Conservation (phyloP, 257 asterid species). For the Verbena officinalis region DNA sequence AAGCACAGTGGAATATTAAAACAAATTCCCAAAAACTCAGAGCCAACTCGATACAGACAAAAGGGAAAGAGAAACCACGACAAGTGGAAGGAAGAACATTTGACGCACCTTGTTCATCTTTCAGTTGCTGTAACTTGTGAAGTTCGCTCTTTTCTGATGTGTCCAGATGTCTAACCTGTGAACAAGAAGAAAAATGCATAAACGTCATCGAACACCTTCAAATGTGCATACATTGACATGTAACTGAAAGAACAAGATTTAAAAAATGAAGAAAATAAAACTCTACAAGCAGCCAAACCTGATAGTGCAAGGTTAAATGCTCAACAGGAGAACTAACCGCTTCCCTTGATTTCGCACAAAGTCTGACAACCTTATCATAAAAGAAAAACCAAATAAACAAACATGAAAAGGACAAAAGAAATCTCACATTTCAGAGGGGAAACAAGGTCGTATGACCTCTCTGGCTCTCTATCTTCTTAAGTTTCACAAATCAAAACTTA, state of each 20-base stretch:
- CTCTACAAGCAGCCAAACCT: constrained; percentile 49
- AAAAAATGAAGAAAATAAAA: background rate
- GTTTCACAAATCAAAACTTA: no score
- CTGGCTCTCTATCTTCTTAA: background rate
- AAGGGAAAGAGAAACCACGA: background rate
- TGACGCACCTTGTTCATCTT: constrained; percentile 92
- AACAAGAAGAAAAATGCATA: constrained; percentile 3
- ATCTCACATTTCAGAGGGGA: constrained; percentile 14
- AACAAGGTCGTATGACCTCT: background rate
- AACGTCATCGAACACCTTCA: constrained; percentile 1
- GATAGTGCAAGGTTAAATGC: constrained; percentile 96
- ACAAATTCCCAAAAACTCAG: background rate
- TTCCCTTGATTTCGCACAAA: constrained; percentile 98
- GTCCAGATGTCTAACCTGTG: constrained; percentile 97
- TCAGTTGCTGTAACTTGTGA: constrained; percentile 92
- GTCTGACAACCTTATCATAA: constrained; percentile 79
- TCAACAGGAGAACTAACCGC: constrained; percentile 99
- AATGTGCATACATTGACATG: background rate
- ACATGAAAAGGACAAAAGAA: constrained; percentile 1
- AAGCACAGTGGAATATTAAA: background rate
- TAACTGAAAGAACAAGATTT: background rate
- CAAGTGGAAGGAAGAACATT: background rate
- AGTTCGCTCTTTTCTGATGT: constrained; percentile 99
- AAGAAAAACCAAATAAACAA: constrained; percentile 5
- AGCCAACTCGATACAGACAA: constrained; percentile 2